These are phyloP conservation scores for Lycium barbarum DNA, from an alignment of 257 asterid genomes.

Conservation along the genomic window DNA sequence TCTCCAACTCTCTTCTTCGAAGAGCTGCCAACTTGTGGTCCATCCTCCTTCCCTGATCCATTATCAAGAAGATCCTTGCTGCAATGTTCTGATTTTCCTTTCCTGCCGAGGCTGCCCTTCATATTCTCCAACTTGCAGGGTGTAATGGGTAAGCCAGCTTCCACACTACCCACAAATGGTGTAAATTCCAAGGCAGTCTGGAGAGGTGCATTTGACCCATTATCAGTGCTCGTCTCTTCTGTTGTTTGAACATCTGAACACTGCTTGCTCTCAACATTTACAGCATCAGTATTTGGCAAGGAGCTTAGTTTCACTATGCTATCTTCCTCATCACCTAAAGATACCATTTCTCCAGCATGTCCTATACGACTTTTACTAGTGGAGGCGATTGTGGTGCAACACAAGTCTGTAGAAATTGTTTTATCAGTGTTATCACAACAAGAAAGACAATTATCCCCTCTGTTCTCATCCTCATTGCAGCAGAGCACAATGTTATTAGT, in stretches of 20 bases:
- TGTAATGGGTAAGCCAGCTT: constrained; percentile 57
- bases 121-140: constrained; percentile 64
- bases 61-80: constrained; percentile 46
- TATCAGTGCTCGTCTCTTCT: constrained; percentile 55
- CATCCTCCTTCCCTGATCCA: constrained; percentile 54
- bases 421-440: constrained; percentile 44
- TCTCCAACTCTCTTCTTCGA: constrained; percentile 74
- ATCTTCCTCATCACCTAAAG: constrained; percentile 53
- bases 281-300: constrained; percentile 32
- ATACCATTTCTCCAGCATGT: constrained; percentile 39
- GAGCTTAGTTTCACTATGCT: constrained; percentile 43
- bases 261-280: constrained; percentile 41
- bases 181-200: constrained; percentile 55
- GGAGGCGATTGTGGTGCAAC: constrained; percentile 21
- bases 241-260: constrained; percentile 43
- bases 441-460: constrained; percentile 51
- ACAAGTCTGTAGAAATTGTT: constrained; percentile 40
- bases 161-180: constrained; percentile 44
- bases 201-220: constrained; percentile 50
- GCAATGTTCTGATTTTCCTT: constrained; percentile 41
- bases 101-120: constrained; percentile 54
- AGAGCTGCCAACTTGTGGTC: constrained; percentile 73
- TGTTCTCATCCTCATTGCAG: constrained; percentile 52
- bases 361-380: constrained; percentile 45
- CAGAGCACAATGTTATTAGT: constrained; percentile 57